A percentile compares a stretch with the other conserved stretches of the same genome.
These are phyloP conservation scores for Boletus smithii DNA, from an alignment of 1,284 basidiomycete genomes.

Conservation along the genomic window DNA sequence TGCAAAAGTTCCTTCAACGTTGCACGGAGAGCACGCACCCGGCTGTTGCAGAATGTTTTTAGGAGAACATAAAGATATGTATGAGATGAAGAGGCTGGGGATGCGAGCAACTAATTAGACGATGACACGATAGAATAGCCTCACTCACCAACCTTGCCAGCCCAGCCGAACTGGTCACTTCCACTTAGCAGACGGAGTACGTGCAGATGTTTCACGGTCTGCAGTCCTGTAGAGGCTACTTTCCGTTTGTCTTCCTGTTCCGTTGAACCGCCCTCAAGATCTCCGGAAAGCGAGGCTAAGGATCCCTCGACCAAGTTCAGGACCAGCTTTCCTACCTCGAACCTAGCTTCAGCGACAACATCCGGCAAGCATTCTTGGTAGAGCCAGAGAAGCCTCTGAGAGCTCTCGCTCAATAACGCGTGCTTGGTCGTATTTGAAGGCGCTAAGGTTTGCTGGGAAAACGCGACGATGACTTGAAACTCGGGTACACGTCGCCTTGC, in stretches of 20 bases:
- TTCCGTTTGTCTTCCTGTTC: slow-evolving; percentile 8
- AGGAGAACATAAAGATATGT: slow-evolving; percentile 69
- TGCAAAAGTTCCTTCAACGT: slow-evolving; percentile 59
- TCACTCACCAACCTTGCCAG: slow-evolving; percentile 62
- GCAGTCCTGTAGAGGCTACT: slow-evolving; percentile 39
- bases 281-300: slow-evolving; percentile 20
- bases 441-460: slow-evolving; percentile 52
- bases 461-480: slow-evolving; percentile 77
- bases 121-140: slow-evolving; percentile 1
- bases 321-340: slow-evolving; percentile 83
- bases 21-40: slow-evolving; percentile 49
- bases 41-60: slow-evolving; percentile 52
- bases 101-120: background rate
- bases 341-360: slow-evolving; percentile 73
- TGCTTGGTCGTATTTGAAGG: slow-evolving; percentile 28
- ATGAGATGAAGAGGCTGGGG: slow-evolving; percentile 42
- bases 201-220: slow-evolving; percentile 71
- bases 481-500: slow-evolving; percentile 78
- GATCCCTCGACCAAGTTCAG: slow-evolving; percentile 42
- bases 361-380: slow-evolving; percentile 78
- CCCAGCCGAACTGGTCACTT: slow-evolving; percentile 77
- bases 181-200: slow-evolving; percentile 69
- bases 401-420: slow-evolving; percentile 71
- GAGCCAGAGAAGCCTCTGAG: slow-evolving; percentile 78
- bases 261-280: slow-evolving; percentile 2